A percentile compares a stretch with the other conserved stretches of the same genome.
Conservation (phyloP, 345 rosid genomes). For the Euphorbia lathyris region DNA sequence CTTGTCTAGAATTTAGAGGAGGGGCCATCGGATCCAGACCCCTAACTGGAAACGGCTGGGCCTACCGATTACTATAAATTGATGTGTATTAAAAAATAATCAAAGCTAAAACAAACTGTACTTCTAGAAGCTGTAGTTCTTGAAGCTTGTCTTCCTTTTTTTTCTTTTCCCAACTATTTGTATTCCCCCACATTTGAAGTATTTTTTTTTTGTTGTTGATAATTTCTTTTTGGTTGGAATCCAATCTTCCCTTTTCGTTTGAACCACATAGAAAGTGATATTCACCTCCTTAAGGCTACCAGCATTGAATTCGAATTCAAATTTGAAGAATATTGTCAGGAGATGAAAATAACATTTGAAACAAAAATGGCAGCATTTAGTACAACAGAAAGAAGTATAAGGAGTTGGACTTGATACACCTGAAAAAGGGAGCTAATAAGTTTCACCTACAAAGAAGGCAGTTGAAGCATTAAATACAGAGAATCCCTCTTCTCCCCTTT, state of each 20-base stretch:
- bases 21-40: neutral
- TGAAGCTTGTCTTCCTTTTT: too few species aligned
- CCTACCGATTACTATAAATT: neutral
- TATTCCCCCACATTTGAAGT: too few species aligned
- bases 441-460: neutral
- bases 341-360: neutral
- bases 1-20: neutral
- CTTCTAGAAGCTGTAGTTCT: too few species aligned
- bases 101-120: neutral
- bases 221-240: too few species aligned
- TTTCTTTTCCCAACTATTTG: too few species aligned
- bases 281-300: too few species aligned
- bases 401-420: neutral
- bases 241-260: too few species aligned
- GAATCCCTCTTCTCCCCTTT: neutral
- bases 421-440: neutral
- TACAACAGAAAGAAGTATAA: neutral
- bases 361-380: neutral
- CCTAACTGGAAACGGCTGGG: neutral
- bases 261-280: neutral
- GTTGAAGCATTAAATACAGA: slow-evolving; percentile 6
- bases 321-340: neutral
- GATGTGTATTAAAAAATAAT: neutral
- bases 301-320: neutral
- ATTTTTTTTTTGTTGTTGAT: too few species aligned